These are phyloP conservation scores for Lophium mytilinum DNA, from an alignment of 495 filamentous ascomycete genomes.

Conservation along the genomic window DNA sequence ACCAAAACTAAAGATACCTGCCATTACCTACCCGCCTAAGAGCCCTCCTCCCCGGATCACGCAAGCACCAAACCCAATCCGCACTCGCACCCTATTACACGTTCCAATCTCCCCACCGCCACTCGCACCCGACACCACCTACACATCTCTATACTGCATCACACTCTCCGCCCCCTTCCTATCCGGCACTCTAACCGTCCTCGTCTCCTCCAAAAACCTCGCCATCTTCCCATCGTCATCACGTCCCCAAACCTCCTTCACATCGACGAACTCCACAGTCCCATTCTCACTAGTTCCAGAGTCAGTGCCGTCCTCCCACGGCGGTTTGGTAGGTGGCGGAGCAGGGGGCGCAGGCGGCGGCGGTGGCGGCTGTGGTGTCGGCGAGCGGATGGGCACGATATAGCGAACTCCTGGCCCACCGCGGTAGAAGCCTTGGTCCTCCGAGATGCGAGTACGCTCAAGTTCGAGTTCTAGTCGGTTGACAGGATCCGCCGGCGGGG, in stretches of 20 bases:
- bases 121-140: too few species aligned
- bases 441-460: background rate
- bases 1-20: too few species aligned
- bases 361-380: background rate
- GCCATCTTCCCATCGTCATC: conserved; percentile 15
- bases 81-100: too few species aligned
- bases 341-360: background rate
- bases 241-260: conserved; percentile 5
- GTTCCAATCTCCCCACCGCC: too few species aligned
- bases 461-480: background rate
- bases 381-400: background rate
- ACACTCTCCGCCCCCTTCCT: background rate
- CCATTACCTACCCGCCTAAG: too few species aligned
- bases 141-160: too few species aligned
- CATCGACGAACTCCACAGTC: conserved; percentile 2
- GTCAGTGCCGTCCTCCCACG: conserved; percentile 10
- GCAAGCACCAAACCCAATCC: too few species aligned
- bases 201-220: conserved; percentile 15
- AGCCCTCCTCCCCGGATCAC: too few species aligned
- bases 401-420: background rate
- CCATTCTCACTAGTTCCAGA: conserved; percentile 2
- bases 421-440: background rate
- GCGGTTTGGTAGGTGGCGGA: background rate
- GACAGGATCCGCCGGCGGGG: background rate
- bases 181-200: background rate